phyloP scores from a whole-genome alignment of 2,329 filamentous ascomycete genomes.

The Diaporthe batatas region DNA sequence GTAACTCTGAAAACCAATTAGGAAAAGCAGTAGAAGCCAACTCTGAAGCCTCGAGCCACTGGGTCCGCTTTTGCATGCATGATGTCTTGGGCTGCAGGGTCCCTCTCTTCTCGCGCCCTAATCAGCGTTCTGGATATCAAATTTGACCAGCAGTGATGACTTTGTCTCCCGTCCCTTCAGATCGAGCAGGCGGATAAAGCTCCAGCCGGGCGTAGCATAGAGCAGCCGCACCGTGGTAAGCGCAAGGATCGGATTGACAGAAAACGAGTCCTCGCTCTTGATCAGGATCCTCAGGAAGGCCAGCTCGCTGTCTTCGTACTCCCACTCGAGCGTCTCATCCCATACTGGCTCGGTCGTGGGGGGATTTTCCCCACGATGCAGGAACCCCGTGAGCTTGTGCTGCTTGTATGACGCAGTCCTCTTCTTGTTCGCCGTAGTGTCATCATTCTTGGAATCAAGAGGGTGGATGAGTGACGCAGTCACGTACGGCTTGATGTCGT shows the following conservation, averaged over 20 bases:
- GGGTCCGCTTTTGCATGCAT: not conserved
- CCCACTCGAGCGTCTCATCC: constrained; percentile 77
- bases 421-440: constrained; percentile 61
- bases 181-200: constrained; percentile 74
- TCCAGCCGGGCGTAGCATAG: constrained; percentile 71
- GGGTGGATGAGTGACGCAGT: constrained; percentile 75
- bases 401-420: constrained; percentile 74
- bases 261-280: constrained; percentile 75
- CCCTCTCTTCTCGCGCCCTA: constrained; percentile 2
- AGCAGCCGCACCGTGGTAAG: constrained; percentile 71
- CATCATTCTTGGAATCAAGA: constrained; percentile 59
- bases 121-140: constrained; percentile 63
- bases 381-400: constrained; percentile 61
- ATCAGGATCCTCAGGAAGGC: constrained; percentile 74
- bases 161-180: constrained; percentile 73
- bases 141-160: constrained; percentile 72
- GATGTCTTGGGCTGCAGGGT: not conserved
- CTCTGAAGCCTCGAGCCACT: not conserved
- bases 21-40: not conserved
- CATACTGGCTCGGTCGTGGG: constrained; percentile 72
- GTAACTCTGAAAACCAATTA: not conserved
- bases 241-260: constrained; percentile 72
- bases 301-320: constrained; percentile 76
- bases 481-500: constrained; percentile 73
- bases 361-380: constrained; percentile 71